These are phyloP conservation scores for Spathaspora arborariae DNA, from an alignment of 805 yeast species.

Conservation along the genomic window DNA sequence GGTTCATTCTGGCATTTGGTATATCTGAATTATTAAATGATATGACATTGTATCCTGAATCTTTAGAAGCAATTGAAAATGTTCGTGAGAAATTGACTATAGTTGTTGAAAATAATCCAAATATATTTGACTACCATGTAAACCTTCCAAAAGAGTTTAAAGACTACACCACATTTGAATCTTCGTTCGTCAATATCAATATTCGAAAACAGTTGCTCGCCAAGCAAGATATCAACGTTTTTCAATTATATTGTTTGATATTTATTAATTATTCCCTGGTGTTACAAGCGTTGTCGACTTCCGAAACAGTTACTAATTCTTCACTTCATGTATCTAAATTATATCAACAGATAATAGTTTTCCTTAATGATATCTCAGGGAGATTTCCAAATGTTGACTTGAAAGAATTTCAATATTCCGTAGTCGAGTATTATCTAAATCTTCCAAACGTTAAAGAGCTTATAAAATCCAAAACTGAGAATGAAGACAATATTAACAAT, in stretches of 20 bases:
- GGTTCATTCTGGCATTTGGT: slow-evolving; percentile 39
- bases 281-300: slow-evolving; percentile 34
- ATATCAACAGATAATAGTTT: slow-evolving; percentile 31
- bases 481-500: slow-evolving; percentile 11
- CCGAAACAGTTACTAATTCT: slow-evolving; percentile 38
- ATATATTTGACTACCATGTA: slow-evolving; percentile 6
- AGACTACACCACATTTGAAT: slow-evolving; percentile 10
- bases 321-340: slow-evolving; percentile 38
- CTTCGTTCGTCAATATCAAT: slow-evolving; percentile 8
- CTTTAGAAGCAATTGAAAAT: slow-evolving; percentile 49
- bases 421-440: slow-evolving; percentile 40
- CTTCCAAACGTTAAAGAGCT: slow-evolving; percentile 20
- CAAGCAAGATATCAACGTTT: slow-evolving; percentile 15
- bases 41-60: slow-evolving; percentile 58
- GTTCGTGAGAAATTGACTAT: slow-evolving; percentile 28
- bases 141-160: slow-evolving; percentile 9
- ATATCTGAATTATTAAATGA: slow-evolving; percentile 51
- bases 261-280: slow-evolving; percentile 35
- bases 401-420: slow-evolving; percentile 36
- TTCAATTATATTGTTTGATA: slow-evolving; percentile 25
- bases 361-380: slow-evolving; percentile 37
- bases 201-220: slow-evolving; percentile 1
- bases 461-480: slow-evolving; percentile 16
- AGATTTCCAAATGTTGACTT: slow-evolving; percentile 15
- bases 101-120: slow-evolving; percentile 1